Conservation (phyloP, 2,329 filamentous ascomycete genomes). For the Parafenestella ontariensis region DNA sequence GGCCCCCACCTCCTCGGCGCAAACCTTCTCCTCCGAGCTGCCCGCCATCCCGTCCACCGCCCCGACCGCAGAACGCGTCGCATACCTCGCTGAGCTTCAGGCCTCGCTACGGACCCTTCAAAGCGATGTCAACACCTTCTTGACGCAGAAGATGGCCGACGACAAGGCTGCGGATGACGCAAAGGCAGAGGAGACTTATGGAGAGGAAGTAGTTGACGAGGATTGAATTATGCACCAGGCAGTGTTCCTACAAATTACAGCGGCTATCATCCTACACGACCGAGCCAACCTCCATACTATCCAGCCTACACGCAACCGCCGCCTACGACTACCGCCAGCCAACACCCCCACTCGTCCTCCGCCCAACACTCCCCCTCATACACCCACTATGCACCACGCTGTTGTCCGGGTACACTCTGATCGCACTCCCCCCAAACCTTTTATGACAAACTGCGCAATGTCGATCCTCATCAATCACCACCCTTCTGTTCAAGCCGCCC, state of each 20-base stretch:
- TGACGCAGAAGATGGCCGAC: constrained; percentile 77
- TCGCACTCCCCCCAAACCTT: constrained; percentile 86
- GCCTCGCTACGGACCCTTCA: constrained; percentile 66
- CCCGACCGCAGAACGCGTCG: constrained; percentile 59
- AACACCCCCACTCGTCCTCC: constrained; percentile 7
- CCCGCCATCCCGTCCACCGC: constrained; percentile 26
- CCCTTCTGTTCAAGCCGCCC: constrained; percentile 68
- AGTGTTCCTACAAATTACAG: not conserved
- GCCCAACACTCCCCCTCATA: constrained; percentile 44
- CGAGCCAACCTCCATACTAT: not conserved
- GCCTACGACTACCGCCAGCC: constrained; percentile 4
- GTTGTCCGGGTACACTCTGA: constrained; percentile 82
- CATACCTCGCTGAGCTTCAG: constrained; percentile 67
- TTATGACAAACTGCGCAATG: constrained; percentile 95
- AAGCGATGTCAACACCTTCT: constrained; percentile 70
- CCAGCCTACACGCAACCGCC: not conserved
- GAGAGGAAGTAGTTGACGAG: constrained; percentile 77
- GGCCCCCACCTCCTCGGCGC: constrained; percentile 53
- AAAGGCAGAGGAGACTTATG: constrained; percentile 75
- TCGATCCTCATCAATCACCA: constrained; percentile 84
- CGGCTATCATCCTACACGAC: not conserved
- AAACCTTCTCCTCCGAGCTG: constrained; percentile 31
- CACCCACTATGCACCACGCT: constrained; percentile 60
- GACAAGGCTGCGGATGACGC: constrained; percentile 62
- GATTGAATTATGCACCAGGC: constrained; percentile 49